These are phyloP conservation scores for Quercus tomentella DNA, from an alignment of 331 rosid genomes.

Conservation along the genomic window DNA sequence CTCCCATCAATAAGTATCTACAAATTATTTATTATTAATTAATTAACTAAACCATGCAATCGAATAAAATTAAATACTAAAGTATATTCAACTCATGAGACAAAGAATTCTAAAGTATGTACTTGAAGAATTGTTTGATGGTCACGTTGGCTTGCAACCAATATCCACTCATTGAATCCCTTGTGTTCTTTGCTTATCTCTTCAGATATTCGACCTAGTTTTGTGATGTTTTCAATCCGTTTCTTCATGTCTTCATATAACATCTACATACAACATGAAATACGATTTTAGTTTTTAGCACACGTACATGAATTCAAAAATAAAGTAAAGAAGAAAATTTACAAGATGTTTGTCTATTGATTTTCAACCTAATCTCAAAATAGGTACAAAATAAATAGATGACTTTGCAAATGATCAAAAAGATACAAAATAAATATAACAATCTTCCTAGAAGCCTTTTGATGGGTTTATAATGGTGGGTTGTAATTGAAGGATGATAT, in stretches of 20 bases:
- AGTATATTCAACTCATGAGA: background rate
- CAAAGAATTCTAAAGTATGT: background rate
- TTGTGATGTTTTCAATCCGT: constrained; percentile 38
- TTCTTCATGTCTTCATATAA: constrained; percentile 62
- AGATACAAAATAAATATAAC: no score
- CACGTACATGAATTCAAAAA: background rate
- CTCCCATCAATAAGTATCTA: constrained; percentile 60
- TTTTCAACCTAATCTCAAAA: background rate
- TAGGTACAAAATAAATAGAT: no score
- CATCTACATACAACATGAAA: constrained; percentile 26
- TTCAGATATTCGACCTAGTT: constrained; percentile 38
- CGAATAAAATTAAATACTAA: background rate
- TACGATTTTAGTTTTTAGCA: background rate
- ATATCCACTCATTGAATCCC: constrained; percentile 62
- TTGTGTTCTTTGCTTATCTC: constrained; percentile 37
- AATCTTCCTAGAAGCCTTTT: no score
- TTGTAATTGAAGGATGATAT: no score
- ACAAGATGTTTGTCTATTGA: background rate
- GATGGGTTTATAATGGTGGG: no score
- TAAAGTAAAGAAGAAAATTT: background rate
- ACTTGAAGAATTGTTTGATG: constrained; percentile 72
- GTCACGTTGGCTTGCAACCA: constrained; percentile 52
- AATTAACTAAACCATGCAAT: background rate
- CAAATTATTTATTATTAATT: background rate
- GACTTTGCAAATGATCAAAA: no score